Percentiles rank a stretch among this genome's conserved stretches.
phyloP scores from a whole-genome alignment of 345 rosid genomes.

The Populus davidiana region DNA sequence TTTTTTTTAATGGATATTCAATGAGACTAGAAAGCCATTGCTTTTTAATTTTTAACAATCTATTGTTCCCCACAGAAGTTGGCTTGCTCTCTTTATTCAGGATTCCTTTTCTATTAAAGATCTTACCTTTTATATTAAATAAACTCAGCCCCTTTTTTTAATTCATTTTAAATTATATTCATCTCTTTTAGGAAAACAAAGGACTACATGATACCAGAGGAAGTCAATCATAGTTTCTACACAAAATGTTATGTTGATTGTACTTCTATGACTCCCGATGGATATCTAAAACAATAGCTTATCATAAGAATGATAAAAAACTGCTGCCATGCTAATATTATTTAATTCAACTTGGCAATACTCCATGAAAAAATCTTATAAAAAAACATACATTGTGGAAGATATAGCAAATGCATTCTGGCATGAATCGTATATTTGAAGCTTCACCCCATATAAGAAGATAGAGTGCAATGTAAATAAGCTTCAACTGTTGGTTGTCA shows the following conservation, averaged over 20 bases:
- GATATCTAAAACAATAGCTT: background rate
- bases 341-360: background rate
- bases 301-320: background rate
- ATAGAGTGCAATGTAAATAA: slow-evolving; percentile 76
- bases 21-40: background rate
- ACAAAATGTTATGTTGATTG: background rate
- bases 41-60: background rate
- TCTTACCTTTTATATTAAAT: background rate
- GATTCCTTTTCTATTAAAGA: background rate
- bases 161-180: background rate
- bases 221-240: background rate
- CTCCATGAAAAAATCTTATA: background rate
- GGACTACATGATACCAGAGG: background rate
- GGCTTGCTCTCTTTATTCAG: background rate
- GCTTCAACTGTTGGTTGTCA: slow-evolving; percentile 57
- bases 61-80: background rate
- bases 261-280: background rate
- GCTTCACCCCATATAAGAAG: slow-evolving; percentile 99
- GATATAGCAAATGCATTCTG: slow-evolving; percentile 97
- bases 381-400: slow-evolving; percentile 71
- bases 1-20: background rate
- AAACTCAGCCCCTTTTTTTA: background rate
- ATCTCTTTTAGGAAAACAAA: background rate
- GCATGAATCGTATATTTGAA: slow-evolving; percentile 97
- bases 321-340: slow-evolving; percentile 2